These are phyloP conservation scores for Venturia asperata DNA, from an alignment of 2,329 filamentous ascomycete genomes.

Conservation along the genomic window DNA sequence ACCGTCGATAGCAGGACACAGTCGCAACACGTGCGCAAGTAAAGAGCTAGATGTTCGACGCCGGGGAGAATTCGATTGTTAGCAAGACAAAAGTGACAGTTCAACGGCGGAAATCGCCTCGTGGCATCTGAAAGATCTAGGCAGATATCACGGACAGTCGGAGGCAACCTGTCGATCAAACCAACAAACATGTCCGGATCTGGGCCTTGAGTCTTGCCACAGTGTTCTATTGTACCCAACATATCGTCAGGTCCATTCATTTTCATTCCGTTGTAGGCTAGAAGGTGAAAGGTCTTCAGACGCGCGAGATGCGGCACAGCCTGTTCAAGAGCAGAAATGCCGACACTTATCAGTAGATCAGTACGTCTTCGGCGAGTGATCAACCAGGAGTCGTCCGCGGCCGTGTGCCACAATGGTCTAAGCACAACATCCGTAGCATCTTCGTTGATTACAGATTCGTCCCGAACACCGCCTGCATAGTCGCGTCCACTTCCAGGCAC, in stretches of 20 bases:
- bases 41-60: slow-evolving; percentile 5
- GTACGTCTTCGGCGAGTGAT: neutral
- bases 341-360: neutral
- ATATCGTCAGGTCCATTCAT: neutral
- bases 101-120: neutral
- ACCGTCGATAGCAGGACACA: neutral
- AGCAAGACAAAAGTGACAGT: neutral
- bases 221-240: neutral
- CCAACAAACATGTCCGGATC: neutral
- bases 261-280: slow-evolving; percentile 1
- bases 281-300: slow-evolving; percentile 1
- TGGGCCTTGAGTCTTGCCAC: neutral
- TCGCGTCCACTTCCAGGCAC: slow-evolving; percentile 12
- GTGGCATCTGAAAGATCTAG: neutral
- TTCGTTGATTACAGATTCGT: neutral
- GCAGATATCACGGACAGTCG: slow-evolving; percentile 3
- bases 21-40: slow-evolving; percentile 12
- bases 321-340: neutral
- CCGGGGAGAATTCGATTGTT: slow-evolving; percentile 13
- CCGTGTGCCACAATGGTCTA: neutral
- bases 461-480: neutral
- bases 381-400: neutral
- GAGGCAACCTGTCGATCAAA: neutral
- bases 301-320: neutral
- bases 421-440: neutral